Evolutionary conservation across 768 basidiomycete genomes (phyloP).

Genomic region (Boletus pseudopeckii): DNA sequence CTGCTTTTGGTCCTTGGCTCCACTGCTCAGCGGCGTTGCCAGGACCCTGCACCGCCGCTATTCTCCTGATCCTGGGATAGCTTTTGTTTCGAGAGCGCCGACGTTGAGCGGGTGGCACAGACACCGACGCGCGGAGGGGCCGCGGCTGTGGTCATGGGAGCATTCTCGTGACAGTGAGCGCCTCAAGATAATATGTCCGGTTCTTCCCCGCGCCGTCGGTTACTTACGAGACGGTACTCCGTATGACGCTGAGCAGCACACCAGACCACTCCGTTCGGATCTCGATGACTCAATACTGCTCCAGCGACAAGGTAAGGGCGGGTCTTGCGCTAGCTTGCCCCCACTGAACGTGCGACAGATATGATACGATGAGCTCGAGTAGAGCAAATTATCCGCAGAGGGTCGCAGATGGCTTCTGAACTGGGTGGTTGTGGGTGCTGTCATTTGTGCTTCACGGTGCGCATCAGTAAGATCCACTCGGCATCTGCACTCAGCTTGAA

Average conservation of each 20-base stretch:
- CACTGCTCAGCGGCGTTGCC: conserved; percentile 31
- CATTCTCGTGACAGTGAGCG: neutral
- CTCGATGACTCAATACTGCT: neutral
- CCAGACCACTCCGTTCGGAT: too few species aligned
- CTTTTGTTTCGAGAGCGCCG: conserved; percentile 11
- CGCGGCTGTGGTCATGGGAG: conserved; percentile 17
- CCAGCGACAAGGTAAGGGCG: neutral
- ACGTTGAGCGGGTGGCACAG: conserved; percentile 9
- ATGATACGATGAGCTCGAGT: neutral
- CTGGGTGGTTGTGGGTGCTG: neutral
- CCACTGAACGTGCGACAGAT: neutral
- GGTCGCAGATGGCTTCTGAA: neutral
- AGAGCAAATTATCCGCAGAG: neutral
- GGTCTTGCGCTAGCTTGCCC: too few species aligned
- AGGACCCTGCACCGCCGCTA: conserved; percentile 23
- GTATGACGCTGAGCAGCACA: neutral
- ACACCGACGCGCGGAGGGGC: conserved; percentile 20
- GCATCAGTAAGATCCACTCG: neutral
- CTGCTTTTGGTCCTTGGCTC: conserved; percentile 17
- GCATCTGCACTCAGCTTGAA: neutral
- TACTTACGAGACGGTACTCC: neutral
- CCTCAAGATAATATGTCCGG: neutral
- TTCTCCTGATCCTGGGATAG: conserved; percentile 7
- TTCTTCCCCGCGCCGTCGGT: neutral
- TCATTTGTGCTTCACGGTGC: neutral